Conservation (phyloP, 2,329 filamentous ascomycete genomes). For the Lecanicillium sp. region DNA sequence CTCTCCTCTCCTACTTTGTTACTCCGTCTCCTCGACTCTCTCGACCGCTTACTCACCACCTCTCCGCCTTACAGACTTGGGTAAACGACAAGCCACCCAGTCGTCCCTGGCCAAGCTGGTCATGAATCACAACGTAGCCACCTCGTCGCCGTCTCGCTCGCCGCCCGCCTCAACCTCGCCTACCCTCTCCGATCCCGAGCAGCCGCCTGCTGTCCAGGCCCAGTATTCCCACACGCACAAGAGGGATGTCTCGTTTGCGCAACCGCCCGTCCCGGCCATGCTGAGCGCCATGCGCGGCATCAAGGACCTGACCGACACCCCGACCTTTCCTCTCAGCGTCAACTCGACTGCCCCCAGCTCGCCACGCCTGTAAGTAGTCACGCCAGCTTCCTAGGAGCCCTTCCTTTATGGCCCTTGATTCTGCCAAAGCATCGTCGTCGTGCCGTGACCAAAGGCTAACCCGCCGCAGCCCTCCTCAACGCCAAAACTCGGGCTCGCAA, state of each 20-base stretch:
- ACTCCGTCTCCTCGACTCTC: constrained; percentile 2
- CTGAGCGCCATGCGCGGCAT: constrained; percentile 33
- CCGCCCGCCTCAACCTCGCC: constrained; percentile 15
- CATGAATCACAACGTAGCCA: constrained; percentile 36
- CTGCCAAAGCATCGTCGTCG: too few relatives aligned
- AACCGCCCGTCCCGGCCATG: constrained; percentile 26
- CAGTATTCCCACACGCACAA: constrained; percentile 27
- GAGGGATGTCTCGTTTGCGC: constrained; percentile 20
- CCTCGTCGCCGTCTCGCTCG: constrained; percentile 20
- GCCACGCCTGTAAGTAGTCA: constrained; percentile 45
- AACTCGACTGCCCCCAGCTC: constrained; percentile 52
- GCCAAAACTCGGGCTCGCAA: constrained; percentile 66
- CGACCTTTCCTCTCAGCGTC: constrained; percentile 48
- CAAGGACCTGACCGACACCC: constrained; percentile 42
- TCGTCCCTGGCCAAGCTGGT: constrained; percentile 35
- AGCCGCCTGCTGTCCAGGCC: constrained; percentile 24
- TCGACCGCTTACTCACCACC: not conserved
- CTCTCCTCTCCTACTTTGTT: constrained; percentile 1
- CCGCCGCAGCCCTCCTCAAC: constrained; percentile 50
- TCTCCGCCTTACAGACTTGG: constrained; percentile 18
- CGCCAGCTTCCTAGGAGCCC: constrained; percentile 1
- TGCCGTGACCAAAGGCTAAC: too few relatives aligned
- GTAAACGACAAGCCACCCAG: constrained; percentile 30
- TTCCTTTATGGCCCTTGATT: too few relatives aligned
- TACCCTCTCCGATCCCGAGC: constrained; percentile 21